Evolutionary conservation across 495 filamentous ascomycete species (phyloP).

Genomic region (Umbilicaria muhlenbergii): DNA sequence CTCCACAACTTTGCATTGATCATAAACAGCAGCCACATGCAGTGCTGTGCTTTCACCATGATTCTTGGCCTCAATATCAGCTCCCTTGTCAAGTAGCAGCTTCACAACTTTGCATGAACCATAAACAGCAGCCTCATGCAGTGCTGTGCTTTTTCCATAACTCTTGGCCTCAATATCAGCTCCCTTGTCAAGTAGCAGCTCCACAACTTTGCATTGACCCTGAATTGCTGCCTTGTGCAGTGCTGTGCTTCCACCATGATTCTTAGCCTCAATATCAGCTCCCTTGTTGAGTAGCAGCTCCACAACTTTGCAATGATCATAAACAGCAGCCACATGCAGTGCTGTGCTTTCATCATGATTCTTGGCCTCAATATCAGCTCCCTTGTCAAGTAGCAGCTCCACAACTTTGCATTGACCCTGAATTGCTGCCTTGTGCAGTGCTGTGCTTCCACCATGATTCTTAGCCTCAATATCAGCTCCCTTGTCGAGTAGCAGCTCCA

Average conservation of each 20-base stretch:
- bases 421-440: constrained; percentile 7
- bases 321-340: constrained; percentile 11
- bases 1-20: constrained; percentile 17
- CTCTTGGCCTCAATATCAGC: background rate
- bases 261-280: constrained; percentile 2
- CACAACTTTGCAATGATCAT: constrained; percentile 1
- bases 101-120: constrained; percentile 21
- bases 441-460: background rate
- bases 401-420: background rate
- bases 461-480: constrained; percentile 16
- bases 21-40: constrained; percentile 26
- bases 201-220: background rate
- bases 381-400: constrained; percentile 10
- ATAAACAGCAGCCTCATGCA: constrained; percentile 24
- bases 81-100: constrained; percentile 19
- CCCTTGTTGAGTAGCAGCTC: constrained; percentile 10
- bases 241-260: background rate
- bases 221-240: background rate
- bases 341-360: constrained; percentile 8
- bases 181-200: background rate
- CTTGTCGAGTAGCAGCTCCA: constrained; percentile 1
- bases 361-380: constrained; percentile 10
- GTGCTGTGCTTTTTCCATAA: constrained; percentile 11
- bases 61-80: constrained; percentile 28
- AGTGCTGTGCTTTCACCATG: constrained; percentile 25